A percentile compares a stretch with the other conserved stretches of the same genome.
Conservation (phyloP, 2,329 filamentous ascomycete species). For the Diaporthe humulicola region DNA sequence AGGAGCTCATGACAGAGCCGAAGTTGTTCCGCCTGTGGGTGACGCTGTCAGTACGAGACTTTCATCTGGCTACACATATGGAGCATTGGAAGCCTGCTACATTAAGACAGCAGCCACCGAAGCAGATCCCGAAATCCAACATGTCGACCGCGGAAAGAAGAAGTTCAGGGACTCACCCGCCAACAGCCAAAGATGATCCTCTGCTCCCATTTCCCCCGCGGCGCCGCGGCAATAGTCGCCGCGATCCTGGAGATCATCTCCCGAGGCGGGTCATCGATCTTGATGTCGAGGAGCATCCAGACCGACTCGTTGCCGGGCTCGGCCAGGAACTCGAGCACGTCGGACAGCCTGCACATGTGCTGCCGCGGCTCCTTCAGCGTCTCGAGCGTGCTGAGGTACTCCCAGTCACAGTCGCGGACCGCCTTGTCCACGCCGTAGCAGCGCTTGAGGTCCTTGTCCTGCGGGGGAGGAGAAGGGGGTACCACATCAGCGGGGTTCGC, state of each 20-base stretch:
- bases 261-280: conserved; percentile 81
- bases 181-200: conserved; percentile 87
- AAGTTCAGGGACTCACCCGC: conserved; percentile 60
- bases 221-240: conserved; percentile 69
- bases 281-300: conserved; percentile 91
- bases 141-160: too few relatives aligned
- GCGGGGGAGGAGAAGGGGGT: not conserved
- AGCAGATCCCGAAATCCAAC: too few relatives aligned
- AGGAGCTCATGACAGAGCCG: conserved; percentile 72
- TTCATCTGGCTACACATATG: not conserved
- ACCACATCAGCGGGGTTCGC: not conserved
- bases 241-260: conserved; percentile 79
- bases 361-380: conserved; percentile 78
- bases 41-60: not conserved
- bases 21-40: conserved; percentile 51
- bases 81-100: too few relatives aligned
- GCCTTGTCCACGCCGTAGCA: conserved; percentile 83
- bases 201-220: conserved; percentile 73
- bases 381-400: conserved; percentile 75
- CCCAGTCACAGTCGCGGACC: conserved; percentile 83
- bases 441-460: conserved; percentile 79
- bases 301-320: conserved; percentile 74
- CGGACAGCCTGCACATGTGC: conserved; percentile 79
- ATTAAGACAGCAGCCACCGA: too few relatives aligned
- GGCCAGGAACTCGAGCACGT: conserved; percentile 80